phyloP scores from a whole-genome alignment of 1,139 yeast species.

The Suhomyces maxii region DNA sequence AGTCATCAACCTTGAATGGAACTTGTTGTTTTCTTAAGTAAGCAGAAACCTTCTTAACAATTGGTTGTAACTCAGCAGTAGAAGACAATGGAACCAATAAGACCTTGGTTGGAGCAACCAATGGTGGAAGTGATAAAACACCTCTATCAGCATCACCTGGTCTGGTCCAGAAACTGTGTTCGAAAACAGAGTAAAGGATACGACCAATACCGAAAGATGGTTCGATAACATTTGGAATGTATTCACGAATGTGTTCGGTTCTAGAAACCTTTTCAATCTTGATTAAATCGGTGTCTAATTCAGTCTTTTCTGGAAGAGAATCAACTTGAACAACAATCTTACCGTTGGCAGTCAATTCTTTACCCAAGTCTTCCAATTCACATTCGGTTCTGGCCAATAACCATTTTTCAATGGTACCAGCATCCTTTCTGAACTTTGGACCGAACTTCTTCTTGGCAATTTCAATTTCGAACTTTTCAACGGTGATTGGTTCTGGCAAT shows the following conservation, averaged over 20 bases:
- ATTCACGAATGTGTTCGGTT: conserved; percentile 92
- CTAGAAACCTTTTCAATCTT: conserved; percentile 75
- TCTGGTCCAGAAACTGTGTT: conserved; percentile 94
- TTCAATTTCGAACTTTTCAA: conserved; percentile 80
- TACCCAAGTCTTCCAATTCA: conserved; percentile 75
- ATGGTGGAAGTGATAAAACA: conserved; percentile 89
- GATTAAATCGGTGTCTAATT: conserved; percentile 70
- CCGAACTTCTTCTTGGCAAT: conserved; percentile 95
- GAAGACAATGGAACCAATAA: conserved; percentile 91
- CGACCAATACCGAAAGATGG: conserved; percentile 99
- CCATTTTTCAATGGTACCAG: conserved; percentile 86
- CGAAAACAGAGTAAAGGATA: conserved; percentile 87
- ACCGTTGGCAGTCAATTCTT: conserved; percentile 63
- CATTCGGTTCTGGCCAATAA: conserved; percentile 76
- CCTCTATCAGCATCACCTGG: conserved; percentile 90
- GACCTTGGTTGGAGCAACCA: conserved; percentile 97
- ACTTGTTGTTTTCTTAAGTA: conserved; percentile 77
- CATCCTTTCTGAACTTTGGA: conserved; percentile 95
- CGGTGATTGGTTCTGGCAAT: conserved; percentile 77
- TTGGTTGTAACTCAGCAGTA: conserved; percentile 77
- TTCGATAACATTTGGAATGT: conserved; percentile 95
- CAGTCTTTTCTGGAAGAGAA: conserved; percentile 61
- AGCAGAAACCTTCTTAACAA: conserved; percentile 66
- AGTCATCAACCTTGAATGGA: conserved; percentile 95
- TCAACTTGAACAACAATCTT: conserved; percentile 65